Base-by-base conservation (phyloP, 768 basidiomycete species). In the Dacryopinax spathularia region DNA sequence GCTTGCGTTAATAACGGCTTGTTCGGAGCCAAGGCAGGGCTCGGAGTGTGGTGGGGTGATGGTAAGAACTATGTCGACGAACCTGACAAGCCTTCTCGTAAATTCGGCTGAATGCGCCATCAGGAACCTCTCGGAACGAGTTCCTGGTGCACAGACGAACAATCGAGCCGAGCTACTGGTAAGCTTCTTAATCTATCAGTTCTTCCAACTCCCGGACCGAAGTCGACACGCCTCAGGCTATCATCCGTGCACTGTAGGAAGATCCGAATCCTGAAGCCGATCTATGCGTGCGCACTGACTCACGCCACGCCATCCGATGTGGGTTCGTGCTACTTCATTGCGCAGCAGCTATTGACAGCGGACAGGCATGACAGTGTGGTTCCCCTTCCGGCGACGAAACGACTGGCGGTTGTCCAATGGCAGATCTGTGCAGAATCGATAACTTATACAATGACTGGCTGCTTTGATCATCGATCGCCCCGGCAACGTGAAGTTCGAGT, bases 21-120 rank as follows among this genome's bases (percentile, higher is more conserved):
- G 69, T 33, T 31, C 2, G 82, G 80, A 1, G 80, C 87, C 0
- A 66, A 81, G 41, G 94, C 91, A 0, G 93, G 94, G 0, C 74
- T 92, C 39, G 94, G 94, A 0, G 89, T 97, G 0, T 97, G 85
- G 84, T 97, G 89, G 88, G 89, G 86, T 0, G 73, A 71, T 41
- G 39, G 9, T 70, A 78, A 63, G 87, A 92, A 73, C 72, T 81
- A 33, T 77, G 88, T 88, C 84, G 48, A 60, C 74, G 64, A 41
- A 12, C 60, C 25, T 37, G 18, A 9, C 22, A 16, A 29, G 37
- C n/a, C 27, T 33, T 22, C 16, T 37, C 2, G 27, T 10, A 44
- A n/a, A 31, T 2, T 43, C 62, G 44, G 62, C 56, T n/a, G 33
- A 9, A 44, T 22, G 33, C 44, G 27, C 36, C 43, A 60, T 29